Percentiles rank a stretch among this genome's conserved stretches.
These are phyloP conservation scores for Trifolium dubium DNA, from an alignment of 306 rosid genomes.

Conservation along the genomic window DNA sequence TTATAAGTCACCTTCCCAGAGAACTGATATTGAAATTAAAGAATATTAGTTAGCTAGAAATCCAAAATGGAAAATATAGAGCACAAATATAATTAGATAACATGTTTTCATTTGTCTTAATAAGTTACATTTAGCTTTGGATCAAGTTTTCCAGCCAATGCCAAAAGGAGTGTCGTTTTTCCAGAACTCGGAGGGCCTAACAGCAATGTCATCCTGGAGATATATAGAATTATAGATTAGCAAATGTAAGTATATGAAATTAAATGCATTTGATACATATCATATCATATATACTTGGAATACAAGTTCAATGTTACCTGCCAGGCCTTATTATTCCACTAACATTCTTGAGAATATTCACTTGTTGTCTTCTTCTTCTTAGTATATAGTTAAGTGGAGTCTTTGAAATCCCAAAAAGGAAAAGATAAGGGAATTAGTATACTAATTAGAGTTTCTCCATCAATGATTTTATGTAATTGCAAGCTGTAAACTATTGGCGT, in stretches of 20 bases:
- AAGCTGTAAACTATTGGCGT: neutral
- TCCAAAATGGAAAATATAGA: neutral
- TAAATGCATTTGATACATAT: neutral
- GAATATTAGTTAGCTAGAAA: neutral
- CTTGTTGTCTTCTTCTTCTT: slow-evolving; percentile 24
- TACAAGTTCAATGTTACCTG: slow-evolving; percentile 28
- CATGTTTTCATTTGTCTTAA: neutral
- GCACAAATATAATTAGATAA: neutral
- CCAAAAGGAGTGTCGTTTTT: slow-evolving; percentile 24
- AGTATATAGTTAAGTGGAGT: slow-evolving; percentile 13
- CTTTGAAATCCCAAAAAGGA: neutral
- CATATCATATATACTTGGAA: neutral
- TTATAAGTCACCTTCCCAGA: slow-evolving; percentile 16
- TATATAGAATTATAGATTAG: neutral
- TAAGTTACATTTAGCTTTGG: slow-evolving; percentile 27
- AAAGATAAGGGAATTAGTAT: neutral
- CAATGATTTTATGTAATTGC: neutral
- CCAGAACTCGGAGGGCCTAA: slow-evolving; percentile 28
- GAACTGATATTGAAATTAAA: slow-evolving; percentile 1
- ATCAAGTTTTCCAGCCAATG: slow-evolving; percentile 38
- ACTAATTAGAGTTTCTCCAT: neutral
- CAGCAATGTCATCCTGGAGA: slow-evolving; percentile 32
- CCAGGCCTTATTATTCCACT: slow-evolving; percentile 50
- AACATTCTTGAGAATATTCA: slow-evolving; percentile 47
- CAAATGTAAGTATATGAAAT: neutral